phyloP scores from a whole-genome alignment of 352 stramenopile species.

The Globisporangium apiculatum region DNA sequence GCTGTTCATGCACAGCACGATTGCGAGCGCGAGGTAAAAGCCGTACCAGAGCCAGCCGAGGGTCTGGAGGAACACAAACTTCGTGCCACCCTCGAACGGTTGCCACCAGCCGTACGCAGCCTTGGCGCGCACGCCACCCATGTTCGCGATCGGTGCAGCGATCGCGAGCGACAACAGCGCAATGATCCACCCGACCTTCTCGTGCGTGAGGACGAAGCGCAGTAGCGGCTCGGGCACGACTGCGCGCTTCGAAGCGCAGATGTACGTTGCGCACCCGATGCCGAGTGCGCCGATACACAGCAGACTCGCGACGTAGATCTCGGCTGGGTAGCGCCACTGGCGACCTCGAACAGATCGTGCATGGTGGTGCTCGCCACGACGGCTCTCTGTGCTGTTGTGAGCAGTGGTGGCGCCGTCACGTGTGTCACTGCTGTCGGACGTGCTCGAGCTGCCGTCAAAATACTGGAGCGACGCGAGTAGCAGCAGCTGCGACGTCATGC shows the following conservation, averaged over 20 bases:
- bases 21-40: constrained; percentile 28
- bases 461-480: constrained; percentile 43
- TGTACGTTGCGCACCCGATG: constrained; percentile 20
- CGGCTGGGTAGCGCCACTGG: constrained; percentile 10
- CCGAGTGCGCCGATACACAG: constrained; percentile 22
- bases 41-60: constrained; percentile 56
- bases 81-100: constrained; percentile 44
- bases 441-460: constrained; percentile 14
- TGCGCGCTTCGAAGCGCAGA: constrained; percentile 1
- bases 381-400: neutral
- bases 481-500: constrained; percentile 42
- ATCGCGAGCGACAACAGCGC: constrained; percentile 25
- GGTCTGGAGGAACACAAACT: constrained; percentile 53
- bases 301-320: constrained; percentile 29
- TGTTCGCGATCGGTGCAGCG: constrained; percentile 30
- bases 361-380: too few relatives aligned
- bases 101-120: constrained; percentile 37
- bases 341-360: neutral
- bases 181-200: constrained; percentile 34
- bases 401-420: too few relatives aligned
- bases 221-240: constrained; percentile 2
- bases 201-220: constrained; percentile 18
- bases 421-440: too few relatives aligned
- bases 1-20: constrained; percentile 39
- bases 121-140: constrained; percentile 25